A percentile compares a stretch with the other conserved stretches of the same genome.
These are phyloP conservation scores for Glutinoglossum americanum DNA, from an alignment of 495 filamentous ascomycete species.

Conservation along the genomic window DNA sequence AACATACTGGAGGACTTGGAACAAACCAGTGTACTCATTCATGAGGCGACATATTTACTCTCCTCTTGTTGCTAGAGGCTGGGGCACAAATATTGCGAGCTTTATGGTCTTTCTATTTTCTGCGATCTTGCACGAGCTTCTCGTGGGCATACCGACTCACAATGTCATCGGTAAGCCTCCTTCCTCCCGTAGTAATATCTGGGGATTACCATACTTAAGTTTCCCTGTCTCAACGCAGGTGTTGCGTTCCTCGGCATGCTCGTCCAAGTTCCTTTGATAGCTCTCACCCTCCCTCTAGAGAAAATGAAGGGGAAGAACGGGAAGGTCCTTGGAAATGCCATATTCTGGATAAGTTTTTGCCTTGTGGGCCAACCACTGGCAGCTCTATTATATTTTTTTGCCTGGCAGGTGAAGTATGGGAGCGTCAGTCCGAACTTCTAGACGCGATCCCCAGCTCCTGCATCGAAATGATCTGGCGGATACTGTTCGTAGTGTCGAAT, in stretches of 20 bases:
- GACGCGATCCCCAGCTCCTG: background rate
- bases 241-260: slow-evolving; percentile 91
- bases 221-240: slow-evolving; percentile 24
- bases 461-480: background rate
- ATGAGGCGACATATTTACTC: slow-evolving; percentile 86
- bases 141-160: slow-evolving; percentile 89
- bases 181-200: background rate
- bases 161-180: slow-evolving; percentile 56
- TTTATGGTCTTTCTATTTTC: slow-evolving; percentile 67
- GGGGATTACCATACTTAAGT: slow-evolving; percentile 1
- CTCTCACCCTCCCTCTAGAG: slow-evolving; percentile 55
- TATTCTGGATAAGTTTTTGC: slow-evolving; percentile 92
- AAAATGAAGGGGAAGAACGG: slow-evolving; percentile 52
- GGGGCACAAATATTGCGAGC: slow-evolving; percentile 42
- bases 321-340: slow-evolving; percentile 63
- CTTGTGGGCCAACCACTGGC: slow-evolving; percentile 84
- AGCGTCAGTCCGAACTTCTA: slow-evolving; percentile 26
- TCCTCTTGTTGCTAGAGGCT: slow-evolving; percentile 65
- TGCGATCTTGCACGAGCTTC: slow-evolving; percentile 70
- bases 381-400: slow-evolving; percentile 82
- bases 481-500: too few species aligned
- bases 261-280: slow-evolving; percentile 71
- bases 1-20: slow-evolving; percentile 89
- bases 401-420: slow-evolving; percentile 96
- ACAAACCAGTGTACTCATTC: slow-evolving; percentile 88